phyloP scores from a whole-genome alignment of 2,329 filamentous ascomycete species.

The Corinectria fuckeliana region DNA sequence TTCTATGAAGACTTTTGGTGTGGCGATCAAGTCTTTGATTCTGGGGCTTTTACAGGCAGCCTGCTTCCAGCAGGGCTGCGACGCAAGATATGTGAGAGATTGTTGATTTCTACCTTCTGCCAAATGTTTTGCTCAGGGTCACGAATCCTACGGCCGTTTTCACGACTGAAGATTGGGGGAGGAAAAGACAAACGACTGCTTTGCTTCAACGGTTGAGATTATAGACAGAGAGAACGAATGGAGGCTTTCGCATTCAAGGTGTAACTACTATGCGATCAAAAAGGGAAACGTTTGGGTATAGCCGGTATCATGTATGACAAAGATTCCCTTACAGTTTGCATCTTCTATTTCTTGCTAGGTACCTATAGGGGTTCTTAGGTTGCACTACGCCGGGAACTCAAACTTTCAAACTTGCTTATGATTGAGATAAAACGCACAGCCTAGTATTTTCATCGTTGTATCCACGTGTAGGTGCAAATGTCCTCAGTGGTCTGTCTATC shows the following conservation, averaged over 20 bases:
- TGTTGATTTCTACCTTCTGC: constrained; percentile 28
- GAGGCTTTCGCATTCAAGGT: constrained; percentile 41
- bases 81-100: constrained; percentile 27
- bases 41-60: constrained; percentile 31
- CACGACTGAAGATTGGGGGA: constrained; percentile 29
- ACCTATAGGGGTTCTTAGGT: constrained; percentile 27
- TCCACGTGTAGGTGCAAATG: too few relatives aligned
- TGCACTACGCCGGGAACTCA: constrained; percentile 24
- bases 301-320: constrained; percentile 44
- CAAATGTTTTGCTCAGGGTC: constrained; percentile 36
- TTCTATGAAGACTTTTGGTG: constrained; percentile 16
- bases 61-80: constrained; percentile 14
- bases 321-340: constrained; percentile 37
- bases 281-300: constrained; percentile 43
- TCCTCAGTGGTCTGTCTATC: too few relatives aligned
- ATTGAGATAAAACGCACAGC: constrained; percentile 13
- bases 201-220: constrained; percentile 43
- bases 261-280: constrained; percentile 48
- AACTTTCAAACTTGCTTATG: constrained; percentile 29
- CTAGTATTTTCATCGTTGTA: not conserved
- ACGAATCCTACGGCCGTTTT: constrained; percentile 33
- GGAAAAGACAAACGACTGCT: constrained; percentile 38
- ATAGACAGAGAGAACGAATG: constrained; percentile 46
- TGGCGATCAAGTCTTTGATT: constrained; percentile 25
- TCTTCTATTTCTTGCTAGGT: constrained; percentile 30